A percentile compares a stretch with the other conserved stretches of the same genome.
Conservation (phyloP, 2,329 filamentous ascomycete genomes). For the Stenocarpella maydis region DNA sequence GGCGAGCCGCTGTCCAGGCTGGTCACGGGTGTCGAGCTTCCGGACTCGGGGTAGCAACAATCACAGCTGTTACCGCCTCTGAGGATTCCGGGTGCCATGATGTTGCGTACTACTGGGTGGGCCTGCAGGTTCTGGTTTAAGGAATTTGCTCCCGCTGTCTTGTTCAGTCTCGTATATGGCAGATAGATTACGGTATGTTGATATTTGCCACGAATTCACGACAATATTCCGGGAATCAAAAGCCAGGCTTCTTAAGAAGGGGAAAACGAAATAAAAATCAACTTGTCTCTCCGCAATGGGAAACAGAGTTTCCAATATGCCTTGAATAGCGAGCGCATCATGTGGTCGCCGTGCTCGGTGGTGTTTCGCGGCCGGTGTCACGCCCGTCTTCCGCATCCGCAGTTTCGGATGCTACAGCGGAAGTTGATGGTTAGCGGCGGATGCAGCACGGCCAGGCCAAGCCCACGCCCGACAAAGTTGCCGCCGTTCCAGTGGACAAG, state of each 20-base stretch:
- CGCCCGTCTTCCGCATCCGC: conserved; percentile 32
- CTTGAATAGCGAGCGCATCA: background rate
- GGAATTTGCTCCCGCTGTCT: background rate
- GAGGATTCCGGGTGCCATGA: conserved; percentile 28
- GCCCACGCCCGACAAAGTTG: background rate
- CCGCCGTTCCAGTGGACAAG: background rate
- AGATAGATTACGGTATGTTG: background rate
- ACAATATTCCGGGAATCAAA: background rate
- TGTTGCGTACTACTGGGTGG: background rate
- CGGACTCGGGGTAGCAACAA: conserved; percentile 31
- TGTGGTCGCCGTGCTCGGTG: conserved; percentile 4
- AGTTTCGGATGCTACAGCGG: conserved; percentile 33
- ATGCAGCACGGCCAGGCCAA: background rate
- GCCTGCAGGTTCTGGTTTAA: background rate
- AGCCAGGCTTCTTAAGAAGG: background rate
- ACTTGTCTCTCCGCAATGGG: background rate
- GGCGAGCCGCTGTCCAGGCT: conserved; percentile 34
- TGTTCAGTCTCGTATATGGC: background rate
- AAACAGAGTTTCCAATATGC: background rate
- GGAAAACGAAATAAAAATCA: too few relatives aligned
- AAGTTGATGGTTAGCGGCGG: conserved; percentile 25
- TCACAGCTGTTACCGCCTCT: conserved; percentile 27
- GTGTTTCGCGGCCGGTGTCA: conserved; percentile 18
- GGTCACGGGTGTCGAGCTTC: conserved; percentile 32
- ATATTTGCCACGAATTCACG: background rate